A percentile compares a stretch with the other conserved stretches of the same genome.
phyloP scores from a whole-genome alignment of 108 stramenopile species.

The Craspedostauros australis region DNA sequence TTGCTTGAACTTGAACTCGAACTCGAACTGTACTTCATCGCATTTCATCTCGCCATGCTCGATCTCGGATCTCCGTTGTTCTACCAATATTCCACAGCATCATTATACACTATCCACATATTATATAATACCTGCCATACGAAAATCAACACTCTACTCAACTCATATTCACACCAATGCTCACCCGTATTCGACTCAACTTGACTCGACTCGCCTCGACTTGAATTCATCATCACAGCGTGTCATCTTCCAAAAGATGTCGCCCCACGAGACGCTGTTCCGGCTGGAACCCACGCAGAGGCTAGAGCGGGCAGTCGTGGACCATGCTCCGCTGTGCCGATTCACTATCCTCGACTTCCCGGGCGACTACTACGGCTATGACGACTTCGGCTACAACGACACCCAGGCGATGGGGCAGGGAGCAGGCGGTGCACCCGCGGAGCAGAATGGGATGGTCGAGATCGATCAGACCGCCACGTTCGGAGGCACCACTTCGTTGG shows the following conservation, averaged over 20 bases:
- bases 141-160: no score
- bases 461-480: slow-evolving; percentile 25
- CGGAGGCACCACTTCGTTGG: slow-evolving; percentile 54
- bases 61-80: no score
- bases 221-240: no score
- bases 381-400: slow-evolving; percentile 24
- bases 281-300: slow-evolving; percentile 81
- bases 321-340: slow-evolving; percentile 91
- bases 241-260: slow-evolving; percentile 99
- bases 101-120: neutral
- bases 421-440: slow-evolving; percentile 1
- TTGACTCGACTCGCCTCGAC: no score
- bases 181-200: no score
- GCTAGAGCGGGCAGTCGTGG: slow-evolving; percentile 76
- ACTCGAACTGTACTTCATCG: no score
- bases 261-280: slow-evolving; percentile 99
- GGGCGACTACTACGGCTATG: slow-evolving; percentile 90
- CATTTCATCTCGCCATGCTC: no score
- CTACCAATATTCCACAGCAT: neutral
- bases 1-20: no score
- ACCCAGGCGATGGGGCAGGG: neutral
- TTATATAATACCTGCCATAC: no score
- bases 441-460: no score
- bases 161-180: no score
- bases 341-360: slow-evolving; percentile 99